Conservation (phyloP, 2,329 filamentous ascomycete genomes). For the Ceratocystis diversiconidia region DNA sequence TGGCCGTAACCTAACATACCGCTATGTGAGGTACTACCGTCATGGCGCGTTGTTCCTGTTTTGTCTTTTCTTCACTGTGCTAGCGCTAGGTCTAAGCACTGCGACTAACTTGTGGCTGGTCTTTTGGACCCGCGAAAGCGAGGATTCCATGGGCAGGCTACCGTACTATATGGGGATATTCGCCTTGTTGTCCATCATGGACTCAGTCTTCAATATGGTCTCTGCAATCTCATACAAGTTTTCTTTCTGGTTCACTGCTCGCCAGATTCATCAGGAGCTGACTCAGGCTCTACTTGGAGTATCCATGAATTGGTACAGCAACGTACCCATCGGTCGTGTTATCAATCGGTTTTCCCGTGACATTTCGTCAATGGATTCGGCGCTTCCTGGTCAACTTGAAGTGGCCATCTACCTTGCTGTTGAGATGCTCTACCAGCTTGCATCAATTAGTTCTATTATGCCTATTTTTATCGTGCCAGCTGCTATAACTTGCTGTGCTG, state of each 20-base stretch:
- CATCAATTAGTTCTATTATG: slow-evolving; percentile 36
- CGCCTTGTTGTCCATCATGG: slow-evolving; percentile 32
- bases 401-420: slow-evolving; percentile 30
- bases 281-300: slow-evolving; percentile 39
- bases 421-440: slow-evolving; percentile 33
- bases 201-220: slow-evolving; percentile 30
- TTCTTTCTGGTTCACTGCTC: slow-evolving; percentile 43
- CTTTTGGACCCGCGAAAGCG: slow-evolving; percentile 27
- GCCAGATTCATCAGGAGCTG: slow-evolving; percentile 37
- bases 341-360: slow-evolving; percentile 44
- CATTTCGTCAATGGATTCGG: slow-evolving; percentile 40
- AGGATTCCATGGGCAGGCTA: slow-evolving; percentile 31
- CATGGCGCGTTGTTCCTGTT: slow-evolving; percentile 9
- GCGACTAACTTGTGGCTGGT: slow-evolving; percentile 32
- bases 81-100: slow-evolving; percentile 13
- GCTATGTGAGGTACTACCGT: slow-evolving; percentile 32
- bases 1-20: slow-evolving; percentile 11
- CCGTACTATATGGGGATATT: slow-evolving; percentile 42
- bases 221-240: slow-evolving; percentile 37
- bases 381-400: slow-evolving; percentile 33
- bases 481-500: slow-evolving; percentile 31
- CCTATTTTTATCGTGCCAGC: slow-evolving; percentile 37
- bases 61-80: slow-evolving; percentile 11
- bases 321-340: slow-evolving; percentile 38
- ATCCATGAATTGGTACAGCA: slow-evolving; percentile 43